A percentile compares a stretch with the other conserved stretches of the same genome.
phyloP scores from a whole-genome alignment of 345 rosid genomes.

The Crucihimalaya himalaica region DNA sequence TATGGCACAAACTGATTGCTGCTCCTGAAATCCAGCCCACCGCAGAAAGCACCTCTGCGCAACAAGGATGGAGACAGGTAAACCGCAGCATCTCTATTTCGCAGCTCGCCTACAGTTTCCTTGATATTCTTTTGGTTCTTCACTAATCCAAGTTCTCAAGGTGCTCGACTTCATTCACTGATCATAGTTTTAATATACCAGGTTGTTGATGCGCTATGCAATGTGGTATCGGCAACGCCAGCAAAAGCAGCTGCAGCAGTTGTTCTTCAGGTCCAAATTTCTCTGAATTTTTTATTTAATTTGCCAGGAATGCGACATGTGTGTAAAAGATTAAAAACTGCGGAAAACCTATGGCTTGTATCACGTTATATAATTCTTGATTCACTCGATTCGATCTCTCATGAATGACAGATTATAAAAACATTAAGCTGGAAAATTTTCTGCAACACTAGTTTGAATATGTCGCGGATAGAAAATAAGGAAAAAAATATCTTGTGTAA shows the following conservation, averaged over 20 bases:
- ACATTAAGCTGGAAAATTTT: neutral
- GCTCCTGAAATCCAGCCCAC: conserved; percentile 88
- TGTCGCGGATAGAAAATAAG: neutral
- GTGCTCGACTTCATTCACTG: conserved; percentile 16
- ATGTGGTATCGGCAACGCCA: conserved; percentile 89
- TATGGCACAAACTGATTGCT: conserved; percentile 92
- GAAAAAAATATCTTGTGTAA: neutral
- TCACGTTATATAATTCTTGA: neutral
- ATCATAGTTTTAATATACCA: conserved; percentile 35
- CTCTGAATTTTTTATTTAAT: conserved; percentile 31
- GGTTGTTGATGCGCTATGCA: conserved; percentile 96
- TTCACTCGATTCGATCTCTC: neutral
- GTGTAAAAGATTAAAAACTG: conserved; percentile 12
- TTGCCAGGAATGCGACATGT: neutral
- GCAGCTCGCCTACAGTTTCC: neutral
- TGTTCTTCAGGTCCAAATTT: conserved; percentile 84
- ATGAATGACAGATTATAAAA: neutral
- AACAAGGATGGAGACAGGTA: conserved; percentile 99
- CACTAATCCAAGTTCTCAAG: conserved; percentile 6
- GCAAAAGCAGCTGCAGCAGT: conserved; percentile 91
- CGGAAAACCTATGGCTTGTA: conserved; percentile 13
- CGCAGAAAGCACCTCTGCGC: conserved; percentile 96
- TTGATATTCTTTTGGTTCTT: conserved; percentile 7
- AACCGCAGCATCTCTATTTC: conserved; percentile 19
- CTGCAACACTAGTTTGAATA: neutral